These are phyloP conservation scores for Coix lacrymajobi DNA, from an alignment of 176 grass and related monocot species.

Conservation along the genomic window DNA sequence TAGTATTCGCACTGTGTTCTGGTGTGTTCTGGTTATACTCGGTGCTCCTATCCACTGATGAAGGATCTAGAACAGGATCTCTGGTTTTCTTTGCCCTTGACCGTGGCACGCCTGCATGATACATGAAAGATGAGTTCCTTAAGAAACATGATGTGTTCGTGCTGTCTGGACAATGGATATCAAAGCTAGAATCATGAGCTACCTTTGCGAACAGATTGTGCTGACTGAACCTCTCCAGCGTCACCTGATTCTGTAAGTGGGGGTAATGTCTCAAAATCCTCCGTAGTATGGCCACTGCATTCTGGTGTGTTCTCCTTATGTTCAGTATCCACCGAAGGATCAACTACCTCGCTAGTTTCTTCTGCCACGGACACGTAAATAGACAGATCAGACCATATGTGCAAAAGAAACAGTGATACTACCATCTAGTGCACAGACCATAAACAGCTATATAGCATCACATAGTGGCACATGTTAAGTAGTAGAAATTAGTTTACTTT, in stretches of 20 bases:
- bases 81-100: conserved; percentile 51
- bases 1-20: conserved; percentile 36
- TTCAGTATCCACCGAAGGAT: conserved; percentile 35
- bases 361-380: conserved; percentile 29
- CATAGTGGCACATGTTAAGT: background rate
- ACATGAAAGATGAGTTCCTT: conserved; percentile 7
- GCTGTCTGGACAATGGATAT: background rate
- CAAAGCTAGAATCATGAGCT: background rate
- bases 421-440: background rate
- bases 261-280: conserved; percentile 41
- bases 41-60: conserved; percentile 15
- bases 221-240: conserved; percentile 44
- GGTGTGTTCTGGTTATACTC: conserved; percentile 26
- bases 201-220: conserved; percentile 46
- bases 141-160: background rate
- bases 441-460: background rate
- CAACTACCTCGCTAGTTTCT: conserved; percentile 49
- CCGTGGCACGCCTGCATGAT: conserved; percentile 29
- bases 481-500: background rate
- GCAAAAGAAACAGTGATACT: background rate
- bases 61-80: conserved; percentile 44
- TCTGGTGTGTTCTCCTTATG: conserved; percentile 32
- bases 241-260: conserved; percentile 25
- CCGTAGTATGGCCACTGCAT: conserved; percentile 32
- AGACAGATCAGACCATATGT: conserved; percentile 4